Evolutionary conservation across 208 protist genomes (phyloP).

Genomic region (Wallacemonas sp.): DNA sequence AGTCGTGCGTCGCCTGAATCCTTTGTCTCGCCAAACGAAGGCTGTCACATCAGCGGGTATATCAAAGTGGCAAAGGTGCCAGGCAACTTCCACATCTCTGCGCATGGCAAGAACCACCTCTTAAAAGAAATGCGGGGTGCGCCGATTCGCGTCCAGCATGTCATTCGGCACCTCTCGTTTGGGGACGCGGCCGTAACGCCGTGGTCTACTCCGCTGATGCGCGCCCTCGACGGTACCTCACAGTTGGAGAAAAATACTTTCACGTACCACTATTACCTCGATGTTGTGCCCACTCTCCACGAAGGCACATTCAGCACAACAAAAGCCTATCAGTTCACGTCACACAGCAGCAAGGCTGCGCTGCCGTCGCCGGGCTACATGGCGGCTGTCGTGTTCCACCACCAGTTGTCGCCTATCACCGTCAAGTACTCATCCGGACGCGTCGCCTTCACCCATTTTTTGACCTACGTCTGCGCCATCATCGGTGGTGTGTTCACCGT

Average conservation of each 20-base stretch:
- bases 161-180: constrained; percentile 37
- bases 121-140: not conserved
- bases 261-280: constrained; percentile 42
- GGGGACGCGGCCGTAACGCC: constrained; percentile 3
- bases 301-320: constrained; percentile 21
- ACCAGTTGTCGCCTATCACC: constrained; percentile 91
- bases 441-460: constrained; percentile 85
- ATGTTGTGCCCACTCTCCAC: constrained; percentile 53
- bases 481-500: constrained; percentile 94
- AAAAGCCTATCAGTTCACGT: constrained; percentile 44
- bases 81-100: constrained; percentile 55
- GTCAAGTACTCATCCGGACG: constrained; percentile 67
- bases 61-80: constrained; percentile 49
- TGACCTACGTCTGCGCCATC: constrained; percentile 93
- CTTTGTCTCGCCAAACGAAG: constrained; percentile 25
- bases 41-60: constrained; percentile 33
- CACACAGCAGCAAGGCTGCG: constrained; percentile 7
- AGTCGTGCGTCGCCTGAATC: not conserved
- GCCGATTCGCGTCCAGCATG: constrained; percentile 20
- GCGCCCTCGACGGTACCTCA: constrained; percentile 25
- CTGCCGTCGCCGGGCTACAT: constrained; percentile 11
- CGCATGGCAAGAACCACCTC: constrained; percentile 29
- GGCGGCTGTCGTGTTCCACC: constrained; percentile 84
- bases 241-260: not conserved
- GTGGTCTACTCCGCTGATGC: constrained; percentile 6